These are phyloP conservation scores for Penicillium crustosum DNA, from an alignment of 2,329 filamentous ascomycete genomes.

Conservation along the genomic window DNA sequence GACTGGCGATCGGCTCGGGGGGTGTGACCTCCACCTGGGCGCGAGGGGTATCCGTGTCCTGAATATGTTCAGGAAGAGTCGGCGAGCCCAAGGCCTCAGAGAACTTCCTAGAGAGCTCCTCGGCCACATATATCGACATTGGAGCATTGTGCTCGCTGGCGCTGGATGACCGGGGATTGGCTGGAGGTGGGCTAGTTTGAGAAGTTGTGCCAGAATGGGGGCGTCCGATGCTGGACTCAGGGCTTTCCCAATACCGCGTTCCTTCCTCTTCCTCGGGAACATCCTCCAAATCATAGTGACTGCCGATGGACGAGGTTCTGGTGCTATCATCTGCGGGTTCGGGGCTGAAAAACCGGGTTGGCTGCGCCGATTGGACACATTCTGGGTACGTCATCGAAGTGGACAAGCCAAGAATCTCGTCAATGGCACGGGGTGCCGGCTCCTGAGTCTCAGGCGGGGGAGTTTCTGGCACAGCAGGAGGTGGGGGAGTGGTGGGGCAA, in stretches of 20 bases:
- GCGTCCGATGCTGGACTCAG: constrained; percentile 23
- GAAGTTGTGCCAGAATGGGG: constrained; percentile 22
- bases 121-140: constrained; percentile 33
- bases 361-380: constrained; percentile 31
- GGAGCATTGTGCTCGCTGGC: constrained; percentile 27
- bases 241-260: constrained; percentile 35
- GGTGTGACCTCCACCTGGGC: constrained; percentile 18
- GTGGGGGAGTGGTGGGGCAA: constrained; percentile 43
- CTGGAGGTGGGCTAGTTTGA: constrained; percentile 15
- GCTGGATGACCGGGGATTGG: constrained; percentile 10
- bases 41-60: constrained; percentile 15
- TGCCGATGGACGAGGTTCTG: constrained; percentile 44
- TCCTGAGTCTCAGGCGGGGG: constrained; percentile 34
- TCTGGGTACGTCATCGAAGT: constrained; percentile 34
- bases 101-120: constrained; percentile 41
- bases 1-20: constrained; percentile 17
- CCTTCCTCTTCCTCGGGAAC: constrained; percentile 46
- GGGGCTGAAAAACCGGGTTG: constrained; percentile 42
- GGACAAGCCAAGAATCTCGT: constrained; percentile 41
- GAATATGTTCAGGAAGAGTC: constrained; percentile 32
- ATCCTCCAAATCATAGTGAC: constrained; percentile 43
- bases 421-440: constrained; percentile 41
- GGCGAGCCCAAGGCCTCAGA: constrained; percentile 49
- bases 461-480: constrained; percentile 38
- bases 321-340: constrained; percentile 42